Conservation (phyloP, 768 basidiomycete genomes). For the Termitomyces sp. region DNA sequence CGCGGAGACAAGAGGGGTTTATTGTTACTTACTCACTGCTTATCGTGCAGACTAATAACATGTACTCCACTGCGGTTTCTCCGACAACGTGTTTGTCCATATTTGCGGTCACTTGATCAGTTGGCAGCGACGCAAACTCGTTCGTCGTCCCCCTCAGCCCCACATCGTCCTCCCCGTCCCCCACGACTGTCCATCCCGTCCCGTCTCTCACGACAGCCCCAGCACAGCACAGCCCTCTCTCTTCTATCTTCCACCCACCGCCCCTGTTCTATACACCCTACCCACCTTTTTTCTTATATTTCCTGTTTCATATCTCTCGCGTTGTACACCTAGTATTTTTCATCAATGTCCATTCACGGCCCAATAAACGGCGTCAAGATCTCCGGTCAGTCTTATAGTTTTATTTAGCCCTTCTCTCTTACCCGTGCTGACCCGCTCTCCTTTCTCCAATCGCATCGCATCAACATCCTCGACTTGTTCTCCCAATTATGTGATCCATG, state of each 20-base stretch:
- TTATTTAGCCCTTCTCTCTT: constrained; percentile 18
- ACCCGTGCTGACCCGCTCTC: constrained; percentile 18
- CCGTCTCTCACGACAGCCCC: not conserved
- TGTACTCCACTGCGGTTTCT: not conserved
- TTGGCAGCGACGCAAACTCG: constrained; percentile 15
- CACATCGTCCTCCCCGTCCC: not conserved
- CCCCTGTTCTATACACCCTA: constrained; percentile 11
- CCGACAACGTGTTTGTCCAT: constrained; percentile 21
- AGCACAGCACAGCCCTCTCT: not conserved
- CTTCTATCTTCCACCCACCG: constrained; percentile 17
- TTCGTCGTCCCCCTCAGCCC: constrained; percentile 13
- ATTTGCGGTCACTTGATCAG: constrained; percentile 33
- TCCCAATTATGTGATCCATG: constrained; percentile 4
- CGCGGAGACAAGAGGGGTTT: not conserved
- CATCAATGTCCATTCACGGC: constrained; percentile 65
- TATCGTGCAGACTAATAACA: not conserved
- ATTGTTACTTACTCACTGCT: not conserved
- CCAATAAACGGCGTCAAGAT: constrained; percentile 88
- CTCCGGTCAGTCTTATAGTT: constrained; percentile 55
- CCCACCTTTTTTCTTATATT: constrained; percentile 9
- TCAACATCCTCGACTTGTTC: constrained; percentile 1
- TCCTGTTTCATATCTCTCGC: constrained; percentile 9
- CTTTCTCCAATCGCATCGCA: constrained; percentile 20
- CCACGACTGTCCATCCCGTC: not conserved
- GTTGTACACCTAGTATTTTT: constrained; percentile 11